Conservation (phyloP, 306 rosid genomes). For the Sesbania bispinosa region DNA sequence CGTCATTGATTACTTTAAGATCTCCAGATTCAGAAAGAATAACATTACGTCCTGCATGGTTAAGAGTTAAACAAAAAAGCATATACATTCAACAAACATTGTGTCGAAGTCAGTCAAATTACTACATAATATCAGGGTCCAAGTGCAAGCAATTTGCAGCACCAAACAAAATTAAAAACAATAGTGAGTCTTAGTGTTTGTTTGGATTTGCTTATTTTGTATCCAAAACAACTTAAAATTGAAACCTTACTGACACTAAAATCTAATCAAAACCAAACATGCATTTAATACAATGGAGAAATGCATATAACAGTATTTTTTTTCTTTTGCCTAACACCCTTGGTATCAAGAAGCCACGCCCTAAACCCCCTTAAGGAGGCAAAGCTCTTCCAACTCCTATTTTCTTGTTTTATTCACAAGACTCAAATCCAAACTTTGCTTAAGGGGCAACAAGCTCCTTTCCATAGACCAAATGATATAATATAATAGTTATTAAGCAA, state of each 20-base stretch:
- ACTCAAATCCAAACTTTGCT: too few species aligned
- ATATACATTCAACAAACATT: neutral
- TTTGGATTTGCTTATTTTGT: neutral
- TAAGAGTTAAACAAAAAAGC: conserved; percentile 19
- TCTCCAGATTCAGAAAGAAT: conserved; percentile 72
- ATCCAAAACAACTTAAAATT: neutral
- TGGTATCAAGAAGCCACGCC: too few species aligned
- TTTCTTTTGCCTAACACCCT: too few species aligned
- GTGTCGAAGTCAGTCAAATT: neutral
- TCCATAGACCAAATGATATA: too few species aligned
- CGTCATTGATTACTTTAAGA: conserved; percentile 79
- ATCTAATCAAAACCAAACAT: neutral
- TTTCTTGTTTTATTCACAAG: too few species aligned
- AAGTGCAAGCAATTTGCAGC: neutral
- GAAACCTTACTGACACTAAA: neutral
- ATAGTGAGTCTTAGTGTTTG: neutral
- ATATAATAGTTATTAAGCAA: neutral
- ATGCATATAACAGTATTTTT: too few species aligned
- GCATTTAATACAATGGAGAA: neutral
- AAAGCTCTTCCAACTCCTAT: too few species aligned
- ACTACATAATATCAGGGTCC: neutral
- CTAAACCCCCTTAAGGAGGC: too few species aligned
- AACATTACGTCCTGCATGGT: conserved; percentile 84
- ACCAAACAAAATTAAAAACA: neutral
- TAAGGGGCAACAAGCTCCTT: too few species aligned